Evolutionary conservation across 192 early-diverging fungal species (phyloP).

Genomic region (Linnemannia zychae): DNA sequence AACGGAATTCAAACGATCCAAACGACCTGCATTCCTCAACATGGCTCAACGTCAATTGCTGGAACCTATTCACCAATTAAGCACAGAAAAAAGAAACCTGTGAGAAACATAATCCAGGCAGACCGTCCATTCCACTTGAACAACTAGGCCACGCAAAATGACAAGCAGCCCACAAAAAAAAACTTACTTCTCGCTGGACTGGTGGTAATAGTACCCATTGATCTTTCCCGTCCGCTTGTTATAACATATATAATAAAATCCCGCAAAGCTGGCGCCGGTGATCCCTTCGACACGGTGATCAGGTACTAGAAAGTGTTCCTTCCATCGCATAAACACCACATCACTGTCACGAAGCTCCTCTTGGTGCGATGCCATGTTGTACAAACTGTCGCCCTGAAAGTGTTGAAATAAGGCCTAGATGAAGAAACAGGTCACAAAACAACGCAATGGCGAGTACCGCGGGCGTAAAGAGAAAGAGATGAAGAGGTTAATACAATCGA

Average conservation of each 20-base stretch:
- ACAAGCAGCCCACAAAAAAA: background rate
- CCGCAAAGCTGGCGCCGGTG: slow-evolving; percentile 87
- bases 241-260: slow-evolving; percentile 89
- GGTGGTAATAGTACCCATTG: slow-evolving; percentile 76
- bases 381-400: slow-evolving; percentile 56
- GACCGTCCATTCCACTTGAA: background rate
- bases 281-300: slow-evolving; percentile 82
- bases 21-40: slow-evolving; percentile 50
- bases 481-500: background rate
- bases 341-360: slow-evolving; percentile 64
- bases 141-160: background rate
- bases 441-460: no score
- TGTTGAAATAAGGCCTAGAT: slow-evolving; percentile 55
- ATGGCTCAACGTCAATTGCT: slow-evolving; percentile 60
- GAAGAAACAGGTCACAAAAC: background rate
- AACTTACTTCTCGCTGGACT: slow-evolving; percentile 63
- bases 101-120: background rate
- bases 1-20: slow-evolving; percentile 67
- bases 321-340: slow-evolving; percentile 92
- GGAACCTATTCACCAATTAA: slow-evolving; percentile 46
- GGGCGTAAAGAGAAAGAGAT: background rate
- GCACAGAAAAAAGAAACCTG: background rate
- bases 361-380: slow-evolving; percentile 53
- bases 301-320: slow-evolving; percentile 91
- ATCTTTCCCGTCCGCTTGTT: slow-evolving; percentile 70